Evolutionary conservation across 1,139 yeast species (phyloP), one percentile per base, ranked within the genome.

Genomic region (Tardiomyces blankii): DNA sequence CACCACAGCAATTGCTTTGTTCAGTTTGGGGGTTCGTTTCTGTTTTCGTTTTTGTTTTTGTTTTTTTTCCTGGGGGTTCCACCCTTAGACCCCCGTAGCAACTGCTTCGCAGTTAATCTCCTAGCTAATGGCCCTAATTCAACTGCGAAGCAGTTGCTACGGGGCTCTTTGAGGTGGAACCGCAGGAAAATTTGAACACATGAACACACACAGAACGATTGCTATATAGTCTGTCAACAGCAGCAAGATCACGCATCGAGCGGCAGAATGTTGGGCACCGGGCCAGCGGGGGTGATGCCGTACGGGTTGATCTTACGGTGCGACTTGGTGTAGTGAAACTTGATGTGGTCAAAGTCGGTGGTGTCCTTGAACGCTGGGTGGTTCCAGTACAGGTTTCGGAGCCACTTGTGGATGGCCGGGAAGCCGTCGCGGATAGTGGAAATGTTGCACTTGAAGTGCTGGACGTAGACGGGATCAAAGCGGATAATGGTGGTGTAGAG

Each of bases 391-490:
- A 91, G 72, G 54, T 82, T 78, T 57, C 83, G 73, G 55, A 88
- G 63, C 95, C 96, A 89, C 51, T 77, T 69, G 67, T 87, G 82
- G 46, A 88, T 67, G 57, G 72, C 66, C 19, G 96, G 96, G 62
- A 78, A 91, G 52, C 87, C 85, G 52, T 71, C 72, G 60, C 96
- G 78, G 58, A 91, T 84, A 73, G 80, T 83, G 44, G 80, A 79
- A 52, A 87, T 66, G 64, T 91, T 91, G 66, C 96, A 86, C 69
- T 91, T 91, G 76, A 91, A 91, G 64, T 88, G 96, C 65, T 88
- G 95, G 46, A 82, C 89, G 61, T 89, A 89, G 28, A 86, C 94
- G 1, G 93, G 84, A 63, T 89, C 96, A 59, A 89, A 89, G 55
- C 97, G 76, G 42, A 85, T 71, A 50, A 89, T 81, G 9, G 96